Evolutionary conservation across 1,284 basidiomycete species (phyloP).

Genomic region (Coniophora puteana): DNA sequence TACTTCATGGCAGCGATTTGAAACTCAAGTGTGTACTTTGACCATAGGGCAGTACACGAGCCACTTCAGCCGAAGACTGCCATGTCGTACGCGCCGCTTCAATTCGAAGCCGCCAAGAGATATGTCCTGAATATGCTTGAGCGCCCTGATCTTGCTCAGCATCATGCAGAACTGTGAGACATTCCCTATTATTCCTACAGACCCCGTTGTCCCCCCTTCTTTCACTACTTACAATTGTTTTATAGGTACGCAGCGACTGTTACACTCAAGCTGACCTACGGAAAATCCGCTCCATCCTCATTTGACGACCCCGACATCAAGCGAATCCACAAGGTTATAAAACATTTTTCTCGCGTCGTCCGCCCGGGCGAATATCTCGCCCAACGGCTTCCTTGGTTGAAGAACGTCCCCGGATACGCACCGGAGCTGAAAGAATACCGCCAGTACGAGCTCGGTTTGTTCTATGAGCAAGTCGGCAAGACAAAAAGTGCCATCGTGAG

Average conservation of each 20-base stretch:
- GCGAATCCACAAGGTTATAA: slow-evolving; percentile 46
- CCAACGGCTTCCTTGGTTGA: slow-evolving; percentile 50
- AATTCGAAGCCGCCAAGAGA: slow-evolving; percentile 27
- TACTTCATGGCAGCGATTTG: not conserved
- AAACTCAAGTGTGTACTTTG: not conserved
- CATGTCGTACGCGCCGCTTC: slow-evolving; percentile 26
- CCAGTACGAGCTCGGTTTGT: slow-evolving; percentile 49
- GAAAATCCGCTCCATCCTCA: slow-evolving; percentile 44
- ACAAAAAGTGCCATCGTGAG: slow-evolving; percentile 42
- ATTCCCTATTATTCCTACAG: too few species aligned
- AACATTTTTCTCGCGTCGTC: slow-evolving; percentile 44
- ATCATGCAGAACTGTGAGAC: slow-evolving; percentile 23
- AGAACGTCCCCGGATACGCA: slow-evolving; percentile 20
- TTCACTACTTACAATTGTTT: not conserved
- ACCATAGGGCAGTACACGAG: slow-evolving; percentile 28
- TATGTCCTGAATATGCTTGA: slow-evolving; percentile 32
- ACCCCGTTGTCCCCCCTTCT: not conserved
- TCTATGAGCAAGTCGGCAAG: slow-evolving; percentile 40
- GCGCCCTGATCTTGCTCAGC: slow-evolving; percentile 27
- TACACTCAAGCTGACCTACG: slow-evolving; percentile 61
- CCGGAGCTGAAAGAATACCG: slow-evolving; percentile 36
- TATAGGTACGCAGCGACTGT: slow-evolving; percentile 62
- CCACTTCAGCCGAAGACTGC: slow-evolving; percentile 30
- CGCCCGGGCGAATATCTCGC: slow-evolving; percentile 52
- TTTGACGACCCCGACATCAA: slow-evolving; percentile 56